phyloP scores from a whole-genome alignment of 23 red algal genomes.

The Chondrus crispus region DNA sequence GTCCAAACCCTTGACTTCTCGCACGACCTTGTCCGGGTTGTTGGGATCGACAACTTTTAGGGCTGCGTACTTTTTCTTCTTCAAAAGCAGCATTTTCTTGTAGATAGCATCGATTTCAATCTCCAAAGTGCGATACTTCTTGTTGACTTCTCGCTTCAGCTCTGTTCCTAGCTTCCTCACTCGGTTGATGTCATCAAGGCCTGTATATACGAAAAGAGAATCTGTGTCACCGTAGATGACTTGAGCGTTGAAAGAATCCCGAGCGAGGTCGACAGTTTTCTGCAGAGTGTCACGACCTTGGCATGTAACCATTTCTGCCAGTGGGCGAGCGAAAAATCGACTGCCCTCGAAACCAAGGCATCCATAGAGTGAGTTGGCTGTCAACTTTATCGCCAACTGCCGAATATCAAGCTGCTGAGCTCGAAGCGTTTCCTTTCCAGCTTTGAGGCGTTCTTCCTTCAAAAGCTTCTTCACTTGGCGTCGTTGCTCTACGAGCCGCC shows the following conservation, averaged over 20 bases:
- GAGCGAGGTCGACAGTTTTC: conserved; percentile 83
- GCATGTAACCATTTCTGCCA: conserved; percentile 90
- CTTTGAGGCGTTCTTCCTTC: conserved; percentile 55
- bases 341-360: conserved; percentile 88
- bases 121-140: conserved; percentile 87
- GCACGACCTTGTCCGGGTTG: conserved; percentile 51
- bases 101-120: conserved; percentile 99
- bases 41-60: conserved; percentile 59
- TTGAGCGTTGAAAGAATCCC: conserved; percentile 53
- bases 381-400: conserved; percentile 96
- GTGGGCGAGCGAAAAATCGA: conserved; percentile 75
- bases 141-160: conserved; percentile 86
- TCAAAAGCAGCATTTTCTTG: conserved; percentile 90
- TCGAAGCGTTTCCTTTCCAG: conserved; percentile 24
- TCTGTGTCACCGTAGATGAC: conserved; percentile 99
- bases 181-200: conserved; percentile 48
- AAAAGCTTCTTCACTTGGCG: conserved; percentile 71
- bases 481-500: conserved; percentile 70
- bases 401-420: conserved; percentile 71
- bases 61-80: conserved; percentile 99
- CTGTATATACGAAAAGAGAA: conserved; percentile 91
- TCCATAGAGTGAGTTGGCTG: conserved; percentile 96
- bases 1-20: conserved; percentile 97
- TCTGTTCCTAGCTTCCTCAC: conserved; percentile 68
- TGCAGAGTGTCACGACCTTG: conserved; percentile 88